phyloP scores from a whole-genome alignment of 2,329 filamentous ascomycete species.

The Pestalotiopsis sp. region DNA sequence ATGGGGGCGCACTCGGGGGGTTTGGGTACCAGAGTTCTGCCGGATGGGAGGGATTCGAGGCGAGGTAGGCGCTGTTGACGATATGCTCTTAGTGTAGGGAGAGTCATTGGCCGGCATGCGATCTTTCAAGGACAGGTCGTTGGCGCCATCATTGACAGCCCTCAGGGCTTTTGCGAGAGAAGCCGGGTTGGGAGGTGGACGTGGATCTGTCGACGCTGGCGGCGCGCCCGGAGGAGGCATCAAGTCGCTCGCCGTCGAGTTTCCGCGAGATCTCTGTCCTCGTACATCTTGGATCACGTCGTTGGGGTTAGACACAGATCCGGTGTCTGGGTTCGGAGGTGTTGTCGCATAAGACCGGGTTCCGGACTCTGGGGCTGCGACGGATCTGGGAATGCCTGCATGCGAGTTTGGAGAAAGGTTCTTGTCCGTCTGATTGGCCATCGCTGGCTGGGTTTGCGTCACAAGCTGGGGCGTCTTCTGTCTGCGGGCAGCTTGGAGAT shows the following conservation, averaged over 20 bases:
- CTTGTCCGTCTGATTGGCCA: conserved; percentile 33
- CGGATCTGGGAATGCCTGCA: conserved; percentile 26
- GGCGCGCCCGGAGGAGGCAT: conserved; percentile 30
- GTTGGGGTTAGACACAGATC: conserved; percentile 16
- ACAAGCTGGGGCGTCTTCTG: conserved; percentile 32
- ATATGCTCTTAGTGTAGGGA: conserved; percentile 58
- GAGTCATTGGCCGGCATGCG: conserved; percentile 47
- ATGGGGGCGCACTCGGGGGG: conserved; percentile 77
- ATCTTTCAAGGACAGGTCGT: conserved; percentile 28
- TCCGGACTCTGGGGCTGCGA: conserved; percentile 19
- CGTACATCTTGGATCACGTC: conserved; percentile 4
- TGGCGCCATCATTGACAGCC: conserved; percentile 43
- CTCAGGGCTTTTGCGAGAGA: conserved; percentile 45
- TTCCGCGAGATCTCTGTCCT: conserved; percentile 1
- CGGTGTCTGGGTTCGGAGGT: conserved; percentile 8
- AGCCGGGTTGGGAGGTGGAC: conserved; percentile 33
- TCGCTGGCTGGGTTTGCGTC: conserved; percentile 34
- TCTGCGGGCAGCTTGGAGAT: conserved; percentile 28
- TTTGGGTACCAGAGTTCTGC: conserved; percentile 76
- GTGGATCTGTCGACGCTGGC: conserved; percentile 29
- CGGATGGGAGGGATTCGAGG: conserved; percentile 67
- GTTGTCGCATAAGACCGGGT: conserved; percentile 14
- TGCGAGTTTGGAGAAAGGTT: conserved; percentile 20
- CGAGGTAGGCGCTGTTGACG: conserved; percentile 61
- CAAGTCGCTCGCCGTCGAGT: conserved; percentile 9